Evolutionary conservation across 73 alveolate species (phyloP).

Genomic region (Tetrahymena elliotti): DNA sequence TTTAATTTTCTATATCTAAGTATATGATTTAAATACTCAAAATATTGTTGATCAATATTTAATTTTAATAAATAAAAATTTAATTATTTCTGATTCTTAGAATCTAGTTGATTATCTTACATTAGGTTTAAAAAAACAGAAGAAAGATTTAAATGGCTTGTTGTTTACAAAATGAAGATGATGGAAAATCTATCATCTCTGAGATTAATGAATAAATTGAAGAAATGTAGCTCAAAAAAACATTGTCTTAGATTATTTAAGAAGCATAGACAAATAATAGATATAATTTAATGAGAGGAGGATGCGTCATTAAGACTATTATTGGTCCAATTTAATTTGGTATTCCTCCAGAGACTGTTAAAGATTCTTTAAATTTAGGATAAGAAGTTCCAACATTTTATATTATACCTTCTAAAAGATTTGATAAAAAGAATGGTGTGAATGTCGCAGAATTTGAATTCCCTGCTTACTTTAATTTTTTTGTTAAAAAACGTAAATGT

Average conservation of each 20-base stretch:
- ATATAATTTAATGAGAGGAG: slow-evolving; percentile 12
- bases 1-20: not conserved
- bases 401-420: slow-evolving; percentile 34
- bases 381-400: slow-evolving; percentile 31
- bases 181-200: not conserved
- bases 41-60: not conserved
- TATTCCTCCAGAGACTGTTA: slow-evolving; percentile 43
- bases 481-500: slow-evolving; percentile 16
- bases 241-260: not conserved
- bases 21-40: not conserved
- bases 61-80: too few relatives aligned
- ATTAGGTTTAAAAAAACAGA: not conserved
- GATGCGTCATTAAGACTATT: slow-evolving; percentile 3
- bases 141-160: not conserved
- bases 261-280: not conserved
- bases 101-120: too few relatives aligned
- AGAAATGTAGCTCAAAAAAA: not conserved
- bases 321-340: slow-evolving; percentile 39
- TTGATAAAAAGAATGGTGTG: slow-evolving; percentile 33
- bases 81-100: too few relatives aligned
- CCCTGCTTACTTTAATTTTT: slow-evolving; percentile 41
- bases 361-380: slow-evolving; percentile 25
- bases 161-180: not conserved
- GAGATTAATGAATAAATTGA: not conserved
- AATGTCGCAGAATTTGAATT: slow-evolving; percentile 44